Evolutionary conservation across 2,329 filamentous ascomycete species (phyloP).

Genomic region (Claviceps purpurea): DNA sequence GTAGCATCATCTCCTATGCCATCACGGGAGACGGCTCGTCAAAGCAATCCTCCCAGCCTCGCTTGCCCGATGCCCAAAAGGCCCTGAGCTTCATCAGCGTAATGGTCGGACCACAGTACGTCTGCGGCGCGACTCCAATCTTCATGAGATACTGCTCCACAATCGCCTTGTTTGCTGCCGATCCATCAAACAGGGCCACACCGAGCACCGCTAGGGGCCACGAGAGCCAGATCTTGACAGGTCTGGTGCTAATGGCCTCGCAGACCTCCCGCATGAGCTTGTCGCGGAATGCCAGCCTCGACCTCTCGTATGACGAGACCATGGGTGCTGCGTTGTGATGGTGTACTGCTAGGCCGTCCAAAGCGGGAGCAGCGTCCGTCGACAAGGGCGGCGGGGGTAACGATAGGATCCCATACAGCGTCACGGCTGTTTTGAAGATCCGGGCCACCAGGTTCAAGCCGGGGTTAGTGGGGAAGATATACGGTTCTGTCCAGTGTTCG

Average conservation of each 20-base stretch:
- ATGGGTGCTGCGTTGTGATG: neutral
- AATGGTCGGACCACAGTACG: constrained; percentile 1
- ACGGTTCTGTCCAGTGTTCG: constrained; percentile 3
- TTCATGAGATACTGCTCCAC: constrained; percentile 1
- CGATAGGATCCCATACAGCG: constrained; percentile 1
- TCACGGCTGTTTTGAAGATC: constrained; percentile 3
- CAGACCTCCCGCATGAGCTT: neutral
- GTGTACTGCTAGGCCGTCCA: neutral
- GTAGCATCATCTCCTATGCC: neutral
- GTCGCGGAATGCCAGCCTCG: neutral
- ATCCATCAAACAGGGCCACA: constrained; percentile 1
- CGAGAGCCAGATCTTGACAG: neutral
- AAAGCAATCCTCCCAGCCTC: constrained; percentile 3
- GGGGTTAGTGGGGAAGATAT: neutral
- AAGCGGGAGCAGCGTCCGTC: neutral
- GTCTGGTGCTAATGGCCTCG: neutral
- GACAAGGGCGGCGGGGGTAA: neutral
- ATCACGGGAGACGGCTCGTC: constrained; percentile 3
- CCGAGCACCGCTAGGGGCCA: constrained; percentile 4
- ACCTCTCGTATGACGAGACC: neutral
- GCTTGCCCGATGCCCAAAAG: constrained; percentile 4
- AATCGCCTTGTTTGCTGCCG: neutral
- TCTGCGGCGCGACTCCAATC: neutral
- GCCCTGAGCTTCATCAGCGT: neutral
- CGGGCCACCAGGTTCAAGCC: neutral